Percentiles rank a stretch among this genome's conserved stretches.
phyloP scores from a whole-genome alignment of 2,329 filamentous ascomycete species.

The Hyphodiscus sp. region DNA sequence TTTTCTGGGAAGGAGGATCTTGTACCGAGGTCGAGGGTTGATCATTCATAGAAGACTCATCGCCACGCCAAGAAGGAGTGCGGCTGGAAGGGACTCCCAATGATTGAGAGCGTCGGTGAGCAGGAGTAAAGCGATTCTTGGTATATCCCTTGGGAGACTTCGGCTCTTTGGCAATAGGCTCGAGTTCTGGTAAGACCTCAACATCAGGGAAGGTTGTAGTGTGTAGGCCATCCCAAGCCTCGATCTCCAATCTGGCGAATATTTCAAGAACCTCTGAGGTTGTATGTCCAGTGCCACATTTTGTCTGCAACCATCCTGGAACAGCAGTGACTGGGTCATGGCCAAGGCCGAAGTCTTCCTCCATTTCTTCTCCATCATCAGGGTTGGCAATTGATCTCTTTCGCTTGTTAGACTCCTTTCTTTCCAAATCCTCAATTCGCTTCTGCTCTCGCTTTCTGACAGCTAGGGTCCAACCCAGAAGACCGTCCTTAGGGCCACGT shows the following conservation, averaged over 20 bases:
- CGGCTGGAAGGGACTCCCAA: slow-evolving; percentile 21
- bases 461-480: slow-evolving; percentile 56
- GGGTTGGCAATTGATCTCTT: slow-evolving; percentile 23
- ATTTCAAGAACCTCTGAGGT: slow-evolving; percentile 31
- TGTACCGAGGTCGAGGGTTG: background rate
- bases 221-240: slow-evolving; percentile 30
- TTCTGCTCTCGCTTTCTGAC: slow-evolving; percentile 59
- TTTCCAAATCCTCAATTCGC: slow-evolving; percentile 40
- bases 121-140: slow-evolving; percentile 14
- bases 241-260: slow-evolving; percentile 31
- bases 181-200: slow-evolving; percentile 34
- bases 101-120: slow-evolving; percentile 29
- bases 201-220: slow-evolving; percentile 33
- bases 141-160: slow-evolving; percentile 26
- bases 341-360: slow-evolving; percentile 21
- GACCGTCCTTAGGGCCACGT: slow-evolving; percentile 32
- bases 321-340: slow-evolving; percentile 27
- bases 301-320: slow-evolving; percentile 27
- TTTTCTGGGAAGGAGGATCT: slow-evolving; percentile 15
- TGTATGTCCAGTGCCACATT: slow-evolving; percentile 29
- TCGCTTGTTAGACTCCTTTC: slow-evolving; percentile 8
- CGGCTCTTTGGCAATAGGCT: slow-evolving; percentile 23
- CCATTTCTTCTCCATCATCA: slow-evolving; percentile 19
- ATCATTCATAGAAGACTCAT: background rate
- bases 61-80: slow-evolving; percentile 9